phyloP scores from a whole-genome alignment of 305 asterid genomes.

The Solanum hybrid region DNA sequence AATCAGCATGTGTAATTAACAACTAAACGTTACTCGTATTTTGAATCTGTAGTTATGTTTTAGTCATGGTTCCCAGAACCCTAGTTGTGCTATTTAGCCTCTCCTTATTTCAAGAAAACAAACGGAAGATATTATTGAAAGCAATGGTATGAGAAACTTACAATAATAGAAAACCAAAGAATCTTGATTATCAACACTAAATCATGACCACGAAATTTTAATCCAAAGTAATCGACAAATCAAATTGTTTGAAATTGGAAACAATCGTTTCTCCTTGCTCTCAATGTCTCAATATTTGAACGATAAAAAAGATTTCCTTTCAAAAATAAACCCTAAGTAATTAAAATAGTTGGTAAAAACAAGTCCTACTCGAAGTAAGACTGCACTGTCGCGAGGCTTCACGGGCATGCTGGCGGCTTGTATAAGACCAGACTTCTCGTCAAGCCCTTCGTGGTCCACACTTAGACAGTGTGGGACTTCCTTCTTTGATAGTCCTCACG shows the following conservation, averaged over 20 bases:
- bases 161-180: not conserved
- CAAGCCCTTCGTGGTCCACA: not conserved
- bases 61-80: not conserved
- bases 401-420: not conserved
- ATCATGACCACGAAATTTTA: not conserved
- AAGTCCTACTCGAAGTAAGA: not conserved
- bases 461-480: not conserved
- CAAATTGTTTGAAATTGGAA: not conserved
- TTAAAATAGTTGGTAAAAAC: not conserved
- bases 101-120: not conserved
- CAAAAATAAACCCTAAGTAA: not conserved
- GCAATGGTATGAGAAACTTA: not conserved
- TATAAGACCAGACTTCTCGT: not conserved
- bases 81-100: not conserved
- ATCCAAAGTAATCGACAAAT: not conserved
- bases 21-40: not conserved
- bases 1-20: too few relatives aligned
- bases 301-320: too few relatives aligned
- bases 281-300: not conserved
- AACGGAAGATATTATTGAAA: too few relatives aligned
- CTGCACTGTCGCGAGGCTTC: not conserved
- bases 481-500: not conserved
- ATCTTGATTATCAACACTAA: not conserved
- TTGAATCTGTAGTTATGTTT: too few relatives aligned
- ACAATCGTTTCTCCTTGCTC: not conserved